phyloP scores from a whole-genome alignment of 164 flowering plant genomes.

The Buxus sempervirens region DNA sequence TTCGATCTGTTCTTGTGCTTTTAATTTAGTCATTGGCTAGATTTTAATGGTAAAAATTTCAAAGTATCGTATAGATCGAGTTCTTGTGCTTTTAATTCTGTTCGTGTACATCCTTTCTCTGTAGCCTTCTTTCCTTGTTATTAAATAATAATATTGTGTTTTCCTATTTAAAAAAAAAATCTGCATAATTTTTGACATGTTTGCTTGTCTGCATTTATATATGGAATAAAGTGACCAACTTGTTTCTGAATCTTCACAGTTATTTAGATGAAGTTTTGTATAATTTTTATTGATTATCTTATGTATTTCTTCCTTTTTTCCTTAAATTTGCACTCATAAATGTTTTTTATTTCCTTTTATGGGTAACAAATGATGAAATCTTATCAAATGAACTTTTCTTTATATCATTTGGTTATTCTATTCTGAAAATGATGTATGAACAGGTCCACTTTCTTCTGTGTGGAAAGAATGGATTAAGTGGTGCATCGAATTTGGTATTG shows the following conservation, averaged over 20 bases:
- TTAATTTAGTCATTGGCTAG: neutral
- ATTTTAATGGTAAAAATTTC: too few relatives aligned
- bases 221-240: neutral
- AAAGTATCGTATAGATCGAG: too few relatives aligned
- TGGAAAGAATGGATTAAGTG: constrained; percentile 99
- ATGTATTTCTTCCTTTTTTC: neutral
- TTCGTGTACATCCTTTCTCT: too few relatives aligned
- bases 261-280: neutral
- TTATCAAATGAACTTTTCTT: constrained; percentile 2
- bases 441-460: constrained; percentile 97
- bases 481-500: constrained; percentile 97
- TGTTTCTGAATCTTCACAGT: neutral
- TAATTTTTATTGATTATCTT: neutral
- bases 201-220: neutral
- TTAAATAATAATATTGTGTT: too few relatives aligned
- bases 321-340: too few relatives aligned
- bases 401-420: constrained; percentile 1
- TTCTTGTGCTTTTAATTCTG: too few relatives aligned
- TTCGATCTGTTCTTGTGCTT: neutral
- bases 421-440: constrained; percentile 13
- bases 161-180: neutral
- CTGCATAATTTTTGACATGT: neutral
- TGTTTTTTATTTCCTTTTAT: too few relatives aligned
- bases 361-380: too few relatives aligned
- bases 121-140: too few relatives aligned